phyloP scores from a whole-genome alignment of 192 early-diverging fungal species.

The Coemansia sp. region DNA sequence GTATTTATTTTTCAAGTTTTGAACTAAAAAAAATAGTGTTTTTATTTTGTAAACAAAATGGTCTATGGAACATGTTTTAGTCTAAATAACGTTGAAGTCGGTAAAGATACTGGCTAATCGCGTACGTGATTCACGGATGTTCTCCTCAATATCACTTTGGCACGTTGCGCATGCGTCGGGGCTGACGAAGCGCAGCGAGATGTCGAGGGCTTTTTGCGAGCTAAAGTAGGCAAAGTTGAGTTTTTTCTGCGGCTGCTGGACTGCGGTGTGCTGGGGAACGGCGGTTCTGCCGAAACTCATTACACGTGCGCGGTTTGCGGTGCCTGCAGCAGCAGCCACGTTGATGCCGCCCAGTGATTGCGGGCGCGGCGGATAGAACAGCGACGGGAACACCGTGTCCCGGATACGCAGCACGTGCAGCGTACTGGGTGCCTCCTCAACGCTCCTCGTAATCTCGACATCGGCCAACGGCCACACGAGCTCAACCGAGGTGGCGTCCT shows the following conservation, averaged over 20 bases:
- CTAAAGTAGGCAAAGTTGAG: slow-evolving; percentile 20
- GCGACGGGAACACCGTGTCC: slow-evolving; percentile 26
- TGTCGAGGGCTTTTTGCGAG: slow-evolving; percentile 17
- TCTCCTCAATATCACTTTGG: not conserved
- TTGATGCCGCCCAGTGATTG: slow-evolving; percentile 31
- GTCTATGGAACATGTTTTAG: not conserved
- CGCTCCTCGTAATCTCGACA: not conserved
- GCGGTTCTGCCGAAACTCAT: slow-evolving; percentile 2
- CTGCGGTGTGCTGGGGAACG: not conserved
- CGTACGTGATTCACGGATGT: slow-evolving; percentile 13
- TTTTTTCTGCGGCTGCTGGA: slow-evolving; percentile 1
- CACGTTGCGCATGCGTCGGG: slow-evolving; percentile 4
- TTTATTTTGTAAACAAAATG: too few species aligned
- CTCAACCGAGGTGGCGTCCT: not conserved
- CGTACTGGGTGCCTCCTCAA: slow-evolving; percentile 8
- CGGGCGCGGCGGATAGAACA: slow-evolving; percentile 37
- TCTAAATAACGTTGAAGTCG: slow-evolving; percentile 29
- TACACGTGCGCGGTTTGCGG: not conserved
- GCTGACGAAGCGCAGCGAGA: slow-evolving; percentile 23
- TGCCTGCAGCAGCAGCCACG: not conserved
- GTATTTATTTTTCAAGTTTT: not conserved
- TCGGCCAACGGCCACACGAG: slow-evolving; percentile 49
- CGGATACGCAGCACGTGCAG: slow-evolving; percentile 10
- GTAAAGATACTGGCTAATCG: slow-evolving; percentile 28
- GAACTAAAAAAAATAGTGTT: too few species aligned